phyloP scores from a whole-genome alignment of 768 basidiomycete genomes.

The Brasilioporus rufonigricans region DNA sequence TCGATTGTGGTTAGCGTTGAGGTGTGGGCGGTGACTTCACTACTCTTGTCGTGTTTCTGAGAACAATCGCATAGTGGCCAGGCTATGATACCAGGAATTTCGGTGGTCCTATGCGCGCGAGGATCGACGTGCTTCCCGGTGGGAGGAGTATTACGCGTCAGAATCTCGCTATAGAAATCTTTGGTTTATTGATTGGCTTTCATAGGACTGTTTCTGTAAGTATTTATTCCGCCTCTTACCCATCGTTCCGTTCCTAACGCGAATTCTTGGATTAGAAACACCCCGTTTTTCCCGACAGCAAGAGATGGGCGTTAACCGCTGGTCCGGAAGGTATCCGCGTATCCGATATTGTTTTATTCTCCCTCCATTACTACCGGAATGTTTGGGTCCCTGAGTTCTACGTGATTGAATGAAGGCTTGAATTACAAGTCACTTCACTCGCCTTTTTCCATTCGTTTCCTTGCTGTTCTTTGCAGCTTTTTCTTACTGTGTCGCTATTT shows the following conservation, averaged over 20 bases:
- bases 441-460: background rate
- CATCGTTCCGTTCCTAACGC: background rate
- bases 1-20: slow-evolving; percentile 19
- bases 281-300: slow-evolving; percentile 7
- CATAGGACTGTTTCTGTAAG: slow-evolving; percentile 9
- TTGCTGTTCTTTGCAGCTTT: background rate
- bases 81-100: background rate
- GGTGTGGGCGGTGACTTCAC: slow-evolving; percentile 4
- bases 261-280: slow-evolving; percentile 2
- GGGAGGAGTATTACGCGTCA: slow-evolving; percentile 20
- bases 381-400: slow-evolving; percentile 31
- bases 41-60: background rate
- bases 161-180: slow-evolving; percentile 17
- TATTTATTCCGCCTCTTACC: background rate
- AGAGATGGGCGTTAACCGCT: slow-evolving; percentile 20
- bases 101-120: slow-evolving; percentile 8
- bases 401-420: slow-evolving; percentile 20
- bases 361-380: slow-evolving; percentile 27
- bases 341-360: slow-evolving; percentile 18
- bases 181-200: slow-evolving; percentile 9
- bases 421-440: background rate
- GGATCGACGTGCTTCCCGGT: slow-evolving; percentile 9
- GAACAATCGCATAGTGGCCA: background rate
- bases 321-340: slow-evolving; percentile 15
- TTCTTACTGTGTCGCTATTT: background rate